Conservation (phyloP, 345 rosid genomes). For the Gossypium mustelinum region DNA sequence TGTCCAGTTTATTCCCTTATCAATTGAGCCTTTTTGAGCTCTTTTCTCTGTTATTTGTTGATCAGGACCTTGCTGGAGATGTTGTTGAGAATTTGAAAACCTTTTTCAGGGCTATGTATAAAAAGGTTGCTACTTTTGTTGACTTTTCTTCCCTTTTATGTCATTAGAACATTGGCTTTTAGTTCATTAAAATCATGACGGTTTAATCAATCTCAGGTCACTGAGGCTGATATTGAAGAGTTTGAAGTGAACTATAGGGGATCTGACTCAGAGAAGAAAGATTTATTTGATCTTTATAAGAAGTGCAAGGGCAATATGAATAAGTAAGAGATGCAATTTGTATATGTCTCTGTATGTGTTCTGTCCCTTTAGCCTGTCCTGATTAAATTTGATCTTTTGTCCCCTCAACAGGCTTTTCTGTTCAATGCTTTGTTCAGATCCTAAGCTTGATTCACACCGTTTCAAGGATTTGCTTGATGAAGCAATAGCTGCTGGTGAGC, state of each 20-base stretch:
- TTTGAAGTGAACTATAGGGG: constrained; percentile 86
- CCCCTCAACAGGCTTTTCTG: constrained; percentile 61
- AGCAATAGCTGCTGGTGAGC: constrained; percentile 62
- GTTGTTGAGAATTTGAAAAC: constrained; percentile 61
- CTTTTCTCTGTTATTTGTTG: constrained; percentile 12
- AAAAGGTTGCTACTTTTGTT: constrained; percentile 42
- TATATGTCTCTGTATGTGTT: not conserved
- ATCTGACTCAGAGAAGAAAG: constrained; percentile 82
- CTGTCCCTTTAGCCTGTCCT: not conserved
- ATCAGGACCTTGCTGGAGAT: constrained; percentile 82
- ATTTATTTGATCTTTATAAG: constrained; percentile 64
- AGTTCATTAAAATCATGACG: not conserved
- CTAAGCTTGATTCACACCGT: constrained; percentile 87
- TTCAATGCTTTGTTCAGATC: constrained; percentile 88
- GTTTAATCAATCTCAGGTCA: constrained; percentile 38
- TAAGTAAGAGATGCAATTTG: constrained; percentile 37
- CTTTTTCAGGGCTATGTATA: constrained; percentile 62
- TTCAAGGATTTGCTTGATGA: constrained; percentile 72
- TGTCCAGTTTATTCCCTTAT: not conserved
- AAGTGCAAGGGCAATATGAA: constrained; percentile 72
- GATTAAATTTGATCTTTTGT: constrained; percentile 5
- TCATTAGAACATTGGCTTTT: not conserved
- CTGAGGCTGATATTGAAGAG: constrained; percentile 84
- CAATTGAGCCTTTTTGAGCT: not conserved
- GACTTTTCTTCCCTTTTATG: not conserved